These are phyloP conservation scores for Bruguiera parviflora DNA, from an alignment of 345 rosid species.

Conservation along the genomic window DNA sequence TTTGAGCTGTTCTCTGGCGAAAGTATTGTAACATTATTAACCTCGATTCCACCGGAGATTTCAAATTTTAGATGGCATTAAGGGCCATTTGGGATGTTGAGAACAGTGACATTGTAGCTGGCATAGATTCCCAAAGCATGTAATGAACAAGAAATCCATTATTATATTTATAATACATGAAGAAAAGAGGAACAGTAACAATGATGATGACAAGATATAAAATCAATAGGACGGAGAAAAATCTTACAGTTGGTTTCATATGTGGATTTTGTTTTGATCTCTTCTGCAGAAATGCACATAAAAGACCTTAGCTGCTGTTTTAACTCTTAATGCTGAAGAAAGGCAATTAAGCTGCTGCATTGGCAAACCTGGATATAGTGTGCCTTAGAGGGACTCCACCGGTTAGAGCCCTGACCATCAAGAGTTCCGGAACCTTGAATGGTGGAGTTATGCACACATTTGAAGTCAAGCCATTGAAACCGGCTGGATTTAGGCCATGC, in stretches of 20 bases:
- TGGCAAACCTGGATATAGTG: conserved; percentile 40
- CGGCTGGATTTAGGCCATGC: conserved; percentile 67
- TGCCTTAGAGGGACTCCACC: conserved; percentile 58
- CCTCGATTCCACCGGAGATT: conserved; percentile 51
- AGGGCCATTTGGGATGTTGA: conserved; percentile 74
- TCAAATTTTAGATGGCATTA: conserved; percentile 86
- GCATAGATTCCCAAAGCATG: conserved; percentile 79
- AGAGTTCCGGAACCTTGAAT: conserved; percentile 70
- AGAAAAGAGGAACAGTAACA: neutral
- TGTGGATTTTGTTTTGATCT: conserved; percentile 42
- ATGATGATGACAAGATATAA: neutral
- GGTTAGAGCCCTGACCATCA: conserved; percentile 73
- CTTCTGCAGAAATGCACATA: conserved; percentile 40
- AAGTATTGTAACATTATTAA: conserved; percentile 59
- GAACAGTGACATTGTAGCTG: conserved; percentile 66
- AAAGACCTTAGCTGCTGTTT: neutral
- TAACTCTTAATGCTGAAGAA: neutral
- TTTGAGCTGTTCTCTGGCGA: conserved; percentile 76
- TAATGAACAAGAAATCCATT: neutral
- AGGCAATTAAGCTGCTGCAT: neutral
- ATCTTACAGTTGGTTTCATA: conserved; percentile 78
- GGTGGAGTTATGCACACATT: conserved; percentile 68
- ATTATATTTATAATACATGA: neutral
- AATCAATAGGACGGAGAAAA: neutral
- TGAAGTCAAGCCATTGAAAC: conserved; percentile 83